Evolutionary conservation across 2,329 filamentous ascomycete genomes (phyloP), one percentile per base, ranked within the genome.

Genomic region (Neurospora sp.): DNA sequence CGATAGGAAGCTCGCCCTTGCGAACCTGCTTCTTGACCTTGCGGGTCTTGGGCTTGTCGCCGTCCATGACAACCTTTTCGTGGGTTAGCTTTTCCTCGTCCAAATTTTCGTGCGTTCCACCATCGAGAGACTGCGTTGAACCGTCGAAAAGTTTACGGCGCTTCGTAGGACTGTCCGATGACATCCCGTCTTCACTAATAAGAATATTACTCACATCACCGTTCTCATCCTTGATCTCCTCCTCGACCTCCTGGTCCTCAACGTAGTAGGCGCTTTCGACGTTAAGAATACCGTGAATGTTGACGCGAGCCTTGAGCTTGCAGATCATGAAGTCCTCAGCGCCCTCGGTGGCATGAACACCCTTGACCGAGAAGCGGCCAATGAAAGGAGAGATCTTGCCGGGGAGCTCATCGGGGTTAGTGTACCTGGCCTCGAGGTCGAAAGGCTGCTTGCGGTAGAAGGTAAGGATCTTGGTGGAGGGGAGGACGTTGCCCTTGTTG

Each of bases 21-120:
- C 95, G 92, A 74, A 97, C 92, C 84, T 98, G 95, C 88, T 98
- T 99, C 91, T 97, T 98, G 76, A 99, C 92, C 85, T 97, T 98
- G 80, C 95, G 91, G 69, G 89, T 97, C 90, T 93, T 93, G 72
- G 89, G 83, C 77, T 86, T 87, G 69, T 89, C 87, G 3, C 83
- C 83, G 75, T 96, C 92, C 67, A 92, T 95, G 52, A 62, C 52
- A 62, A 62, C 23, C 52, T 62, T 62, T 36, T 62, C 52, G 52
- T 62, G 52, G 52, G 52, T 62, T 62, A 62, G 52, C 52, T 62
- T 62, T 62, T 3, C 52, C 1, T 62, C 52, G 28, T 62, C 23
- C 52, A 62, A 17, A 62, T n/a, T 62, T 62, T 62, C 52, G 15
- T 62, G 52, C 15, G 52, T 62, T 62, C 52, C 52, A 62, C 52